phyloP scores from a whole-genome alignment of 2,329 filamentous ascomycete genomes.

The Fusarium abutilonis region DNA sequence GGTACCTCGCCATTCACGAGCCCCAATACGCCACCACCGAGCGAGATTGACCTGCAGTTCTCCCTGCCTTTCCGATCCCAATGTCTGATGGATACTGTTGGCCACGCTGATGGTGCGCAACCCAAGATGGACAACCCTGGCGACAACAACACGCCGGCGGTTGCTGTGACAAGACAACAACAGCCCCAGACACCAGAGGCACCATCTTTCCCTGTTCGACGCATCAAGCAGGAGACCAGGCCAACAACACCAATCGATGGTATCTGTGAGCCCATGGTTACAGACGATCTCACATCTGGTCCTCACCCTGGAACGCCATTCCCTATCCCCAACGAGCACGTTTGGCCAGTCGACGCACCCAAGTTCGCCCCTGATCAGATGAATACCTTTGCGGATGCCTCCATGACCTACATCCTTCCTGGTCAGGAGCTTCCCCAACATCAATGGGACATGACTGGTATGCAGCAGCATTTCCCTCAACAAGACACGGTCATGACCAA shows the following conservation, averaged over 20 bases:
- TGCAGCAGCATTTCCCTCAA: conserved; percentile 45
- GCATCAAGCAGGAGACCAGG: conserved; percentile 51
- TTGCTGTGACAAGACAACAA: conserved; percentile 45
- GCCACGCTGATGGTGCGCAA: conserved; percentile 40
- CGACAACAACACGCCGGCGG: conserved; percentile 42
- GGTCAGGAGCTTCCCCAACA: conserved; percentile 45
- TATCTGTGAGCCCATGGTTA: conserved; percentile 48
- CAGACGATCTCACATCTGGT: conserved; percentile 48
- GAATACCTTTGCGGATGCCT: conserved; percentile 47
- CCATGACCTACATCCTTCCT: conserved; percentile 47
- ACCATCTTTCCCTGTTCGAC: conserved; percentile 46
- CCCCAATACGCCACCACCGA: conserved; percentile 50
- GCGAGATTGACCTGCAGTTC: conserved; percentile 54
- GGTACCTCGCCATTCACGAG: conserved; percentile 54
- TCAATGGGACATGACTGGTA: conserved; percentile 42
- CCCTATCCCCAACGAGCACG: conserved; percentile 52
- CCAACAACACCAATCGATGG: conserved; percentile 50
- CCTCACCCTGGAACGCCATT: conserved; percentile 56
- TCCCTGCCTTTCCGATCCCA: conserved; percentile 51
- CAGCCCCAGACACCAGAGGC: conserved; percentile 47
- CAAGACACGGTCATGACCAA: conserved; percentile 45
- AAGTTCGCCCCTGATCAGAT: conserved; percentile 54
- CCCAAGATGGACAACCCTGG: conserved; percentile 43
- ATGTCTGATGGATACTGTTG: conserved; percentile 50
- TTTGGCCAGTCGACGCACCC: conserved; percentile 53